Percentiles rank a stretch among this genome's conserved stretches.
Evolutionary conservation across 2,329 filamentous ascomycete species (phyloP).

Genomic region (Tolypocladium tundrense): DNA sequence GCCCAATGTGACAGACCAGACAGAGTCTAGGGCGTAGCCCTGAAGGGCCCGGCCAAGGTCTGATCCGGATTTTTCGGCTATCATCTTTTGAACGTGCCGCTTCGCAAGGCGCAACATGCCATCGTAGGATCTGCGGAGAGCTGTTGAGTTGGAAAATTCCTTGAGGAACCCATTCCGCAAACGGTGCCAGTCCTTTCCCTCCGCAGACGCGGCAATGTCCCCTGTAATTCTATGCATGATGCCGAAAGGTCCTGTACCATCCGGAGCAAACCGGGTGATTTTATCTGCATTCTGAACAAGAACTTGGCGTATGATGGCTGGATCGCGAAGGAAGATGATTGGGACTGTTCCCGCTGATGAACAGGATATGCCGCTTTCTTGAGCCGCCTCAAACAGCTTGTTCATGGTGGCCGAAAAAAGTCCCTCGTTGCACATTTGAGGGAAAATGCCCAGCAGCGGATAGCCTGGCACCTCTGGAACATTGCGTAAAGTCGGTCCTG

Average conservation of each 20-base stretch:
- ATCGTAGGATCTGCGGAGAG: neutral
- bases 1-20: slow-evolving; percentile 1
- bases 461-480: neutral
- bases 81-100: neutral
- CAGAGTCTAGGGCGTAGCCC: slow-evolving; percentile 2
- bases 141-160: neutral
- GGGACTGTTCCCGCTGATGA: neutral
- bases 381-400: neutral
- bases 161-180: slow-evolving; percentile 2
- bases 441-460: slow-evolving; percentile 1
- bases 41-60: slow-evolving; percentile 1
- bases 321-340: slow-evolving; percentile 1
- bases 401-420: neutral
- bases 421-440: slow-evolving; percentile 2
- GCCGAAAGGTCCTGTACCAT: slow-evolving; percentile 1
- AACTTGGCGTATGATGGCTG: slow-evolving; percentile 2
- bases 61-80: neutral
- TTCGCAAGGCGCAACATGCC: slow-evolving; percentile 1
- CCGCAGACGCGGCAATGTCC: slow-evolving; percentile 1
- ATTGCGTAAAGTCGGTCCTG: neutral
- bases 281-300: neutral
- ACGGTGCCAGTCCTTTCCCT: slow-evolving; percentile 3
- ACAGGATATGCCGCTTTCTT: neutral
- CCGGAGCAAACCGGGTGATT: neutral
- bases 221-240: slow-evolving; percentile 1